phyloP scores from a whole-genome alignment of 768 basidiomycete genomes.

The Tylopilus plumbeoviolaceoides region DNA sequence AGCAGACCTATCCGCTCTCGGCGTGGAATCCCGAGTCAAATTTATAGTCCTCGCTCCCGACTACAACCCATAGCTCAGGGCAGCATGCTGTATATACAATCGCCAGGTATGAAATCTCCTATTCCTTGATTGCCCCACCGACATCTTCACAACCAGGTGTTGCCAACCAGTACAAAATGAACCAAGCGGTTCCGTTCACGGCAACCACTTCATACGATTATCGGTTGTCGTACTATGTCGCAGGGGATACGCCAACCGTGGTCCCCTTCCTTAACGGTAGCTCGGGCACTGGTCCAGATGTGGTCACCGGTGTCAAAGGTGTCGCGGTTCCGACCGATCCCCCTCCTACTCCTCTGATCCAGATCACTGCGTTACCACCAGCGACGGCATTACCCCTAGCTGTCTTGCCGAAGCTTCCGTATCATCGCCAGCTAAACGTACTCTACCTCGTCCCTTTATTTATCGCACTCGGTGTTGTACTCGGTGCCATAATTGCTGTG shows the following conservation, averaged over 20 bases:
- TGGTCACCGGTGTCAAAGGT: background rate
- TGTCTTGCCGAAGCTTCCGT: conserved; percentile 16
- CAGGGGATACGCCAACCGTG: conserved; percentile 17
- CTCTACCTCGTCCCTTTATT: conserved; percentile 28
- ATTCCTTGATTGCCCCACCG: conserved; percentile 1
- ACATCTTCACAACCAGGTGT: conserved; percentile 6
- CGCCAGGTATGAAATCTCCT: conserved; percentile 12
- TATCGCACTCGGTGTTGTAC: conserved; percentile 20
- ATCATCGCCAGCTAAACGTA: conserved; percentile 22
- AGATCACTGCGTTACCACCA: conserved; percentile 34
- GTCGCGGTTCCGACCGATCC: conserved; percentile 6
- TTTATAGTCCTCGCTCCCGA: conserved; percentile 39
- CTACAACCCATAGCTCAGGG: conserved; percentile 18
- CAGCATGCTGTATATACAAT: conserved; percentile 19
- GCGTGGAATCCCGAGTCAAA: conserved; percentile 55
- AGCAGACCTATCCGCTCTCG: conserved; percentile 57
- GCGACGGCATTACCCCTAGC: conserved; percentile 11
- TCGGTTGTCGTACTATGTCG: conserved; percentile 35
- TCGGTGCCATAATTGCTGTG: conserved; percentile 16
- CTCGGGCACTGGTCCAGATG: background rate
- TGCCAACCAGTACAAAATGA: conserved; percentile 8
- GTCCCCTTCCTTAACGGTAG: conserved; percentile 6
- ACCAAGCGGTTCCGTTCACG: conserved; percentile 11
- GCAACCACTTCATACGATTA: conserved; percentile 29
- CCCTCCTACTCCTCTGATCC: conserved; percentile 23